Evolutionary conservation across 805 yeast species (phyloP).

Genomic region (Lipomyces anomalus): DNA sequence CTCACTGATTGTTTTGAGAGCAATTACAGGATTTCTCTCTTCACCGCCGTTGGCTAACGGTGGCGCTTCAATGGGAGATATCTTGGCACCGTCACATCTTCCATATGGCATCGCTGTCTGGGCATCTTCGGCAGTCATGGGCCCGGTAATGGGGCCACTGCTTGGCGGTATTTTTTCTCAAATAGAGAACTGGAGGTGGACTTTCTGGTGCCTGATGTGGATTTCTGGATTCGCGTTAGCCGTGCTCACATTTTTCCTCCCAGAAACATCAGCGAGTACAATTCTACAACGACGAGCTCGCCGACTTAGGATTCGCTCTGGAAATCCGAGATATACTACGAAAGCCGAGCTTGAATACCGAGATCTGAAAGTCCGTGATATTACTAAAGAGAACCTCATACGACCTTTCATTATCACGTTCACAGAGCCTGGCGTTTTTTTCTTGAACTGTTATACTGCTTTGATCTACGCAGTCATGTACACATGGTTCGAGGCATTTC

Average conservation of each 20-base stretch:
- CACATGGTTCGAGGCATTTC: conserved; percentile 57
- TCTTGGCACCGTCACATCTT: conserved; percentile 37
- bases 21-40: conserved; percentile 51
- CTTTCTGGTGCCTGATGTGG: conserved; percentile 28
- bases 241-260: conserved; percentile 39
- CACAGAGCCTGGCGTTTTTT: conserved; percentile 49
- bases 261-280: conserved; percentile 45
- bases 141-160: conserved; percentile 52
- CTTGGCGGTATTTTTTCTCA: conserved; percentile 47
- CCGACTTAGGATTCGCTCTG: conserved; percentile 44
- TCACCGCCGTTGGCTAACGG: conserved; percentile 57
- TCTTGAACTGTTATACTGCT: conserved; percentile 48
- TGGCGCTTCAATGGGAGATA: conserved; percentile 51
- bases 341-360: conserved; percentile 24
- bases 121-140: conserved; percentile 48
- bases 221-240: conserved; percentile 37
- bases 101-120: conserved; percentile 48
- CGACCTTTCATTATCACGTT: conserved; percentile 43
- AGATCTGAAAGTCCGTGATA: background rate
- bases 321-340: conserved; percentile 40
- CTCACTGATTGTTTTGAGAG: conserved; percentile 44
- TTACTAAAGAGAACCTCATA: conserved; percentile 25
- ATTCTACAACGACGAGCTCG: conserved; percentile 45
- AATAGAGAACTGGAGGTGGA: conserved; percentile 46
- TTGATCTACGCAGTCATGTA: conserved; percentile 48